Evolutionary conservation across 176 grass and related monocot genomes (phyloP).

Genomic region (Aegilops bicornis): DNA sequence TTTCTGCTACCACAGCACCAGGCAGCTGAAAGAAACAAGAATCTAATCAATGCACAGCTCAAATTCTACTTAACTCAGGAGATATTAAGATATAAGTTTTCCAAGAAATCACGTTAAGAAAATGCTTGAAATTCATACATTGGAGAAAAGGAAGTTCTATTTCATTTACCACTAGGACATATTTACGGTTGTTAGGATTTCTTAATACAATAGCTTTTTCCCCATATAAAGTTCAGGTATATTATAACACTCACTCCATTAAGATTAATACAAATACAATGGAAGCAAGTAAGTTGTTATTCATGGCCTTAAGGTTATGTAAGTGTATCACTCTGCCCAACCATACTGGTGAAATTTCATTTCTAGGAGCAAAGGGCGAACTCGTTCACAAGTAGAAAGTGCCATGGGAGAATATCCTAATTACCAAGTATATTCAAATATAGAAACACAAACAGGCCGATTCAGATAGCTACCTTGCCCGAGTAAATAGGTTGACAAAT

Average conservation of each 20-base stretch:
- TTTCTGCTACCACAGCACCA: constrained; percentile 6
- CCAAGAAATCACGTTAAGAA: neutral
- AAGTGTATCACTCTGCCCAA: neutral
- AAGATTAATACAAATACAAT: neutral
- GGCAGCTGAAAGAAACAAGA: constrained; percentile 29
- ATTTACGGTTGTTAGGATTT: neutral
- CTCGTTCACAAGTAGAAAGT: neutral
- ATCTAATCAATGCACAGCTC: constrained; percentile 14
- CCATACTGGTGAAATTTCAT: neutral
- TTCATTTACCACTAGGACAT: neutral
- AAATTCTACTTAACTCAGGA: constrained; percentile 7
- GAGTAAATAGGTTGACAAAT: constrained; percentile 12
- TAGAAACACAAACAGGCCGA: neutral
- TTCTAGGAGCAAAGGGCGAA: constrained; percentile 6
- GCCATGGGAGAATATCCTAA: constrained; percentile 5
- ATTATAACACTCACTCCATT: neutral
- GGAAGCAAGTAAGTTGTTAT: constrained; percentile 5
- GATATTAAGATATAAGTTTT: neutral
- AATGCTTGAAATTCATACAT: neutral
- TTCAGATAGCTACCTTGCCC: constrained; percentile 13
- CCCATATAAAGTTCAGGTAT: neutral
- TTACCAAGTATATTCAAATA: neutral
- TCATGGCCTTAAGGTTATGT: constrained; percentile 15
- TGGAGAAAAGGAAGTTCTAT: neutral
- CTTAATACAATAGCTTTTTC: neutral